Conservation (phyloP, 148 eudicot genomes). For the Simmondsia chinensis region DNA sequence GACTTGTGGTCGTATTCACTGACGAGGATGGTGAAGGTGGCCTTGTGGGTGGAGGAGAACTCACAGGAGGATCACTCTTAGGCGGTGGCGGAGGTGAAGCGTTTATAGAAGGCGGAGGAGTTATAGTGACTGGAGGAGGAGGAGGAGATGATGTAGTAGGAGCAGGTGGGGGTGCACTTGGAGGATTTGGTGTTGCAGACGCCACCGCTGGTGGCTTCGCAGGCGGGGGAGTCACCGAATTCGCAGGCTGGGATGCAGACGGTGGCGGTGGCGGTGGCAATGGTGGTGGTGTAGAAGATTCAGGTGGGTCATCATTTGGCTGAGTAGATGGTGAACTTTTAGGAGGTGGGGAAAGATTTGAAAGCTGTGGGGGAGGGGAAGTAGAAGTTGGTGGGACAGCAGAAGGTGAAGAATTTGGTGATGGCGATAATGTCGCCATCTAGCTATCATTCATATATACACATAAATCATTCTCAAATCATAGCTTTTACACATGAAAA, state of each 20-base stretch:
- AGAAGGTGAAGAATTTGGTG: conserved; percentile 33
- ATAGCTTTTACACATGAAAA: conserved; percentile 1
- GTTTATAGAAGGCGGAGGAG: conserved; percentile 18
- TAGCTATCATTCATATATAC: conserved; percentile 8
- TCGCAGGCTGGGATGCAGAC: conserved; percentile 27
- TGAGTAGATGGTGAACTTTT: conserved; percentile 6
- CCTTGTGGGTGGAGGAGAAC: conserved; percentile 13
- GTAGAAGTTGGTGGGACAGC: conserved; percentile 18
- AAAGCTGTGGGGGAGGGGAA: conserved; percentile 13
- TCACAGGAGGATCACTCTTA: conserved; percentile 11
- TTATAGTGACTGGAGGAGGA: conserved; percentile 3
- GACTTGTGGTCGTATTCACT: conserved; percentile 12
- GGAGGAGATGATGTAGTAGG: conserved; percentile 20
- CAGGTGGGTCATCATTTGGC: conserved; percentile 24
- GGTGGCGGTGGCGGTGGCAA: conserved; percentile 14
- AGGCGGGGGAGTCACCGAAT: conserved; percentile 19
- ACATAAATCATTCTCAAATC: not conserved
- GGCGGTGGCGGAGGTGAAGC: conserved; percentile 25
- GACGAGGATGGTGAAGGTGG: conserved; percentile 18
- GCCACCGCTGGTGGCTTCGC: conserved; percentile 19
- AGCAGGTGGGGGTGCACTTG: conserved; percentile 19
- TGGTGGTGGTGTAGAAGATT: conserved; percentile 11
- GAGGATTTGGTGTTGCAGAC: conserved; percentile 21
- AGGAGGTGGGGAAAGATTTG: conserved; percentile 8
- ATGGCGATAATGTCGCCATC: conserved; percentile 31